A percentile compares a stretch with the other conserved stretches of the same genome.
Evolutionary conservation across 805 yeast genomes (phyloP).

Genomic region (Schwanniomyces polymorphus): DNA sequence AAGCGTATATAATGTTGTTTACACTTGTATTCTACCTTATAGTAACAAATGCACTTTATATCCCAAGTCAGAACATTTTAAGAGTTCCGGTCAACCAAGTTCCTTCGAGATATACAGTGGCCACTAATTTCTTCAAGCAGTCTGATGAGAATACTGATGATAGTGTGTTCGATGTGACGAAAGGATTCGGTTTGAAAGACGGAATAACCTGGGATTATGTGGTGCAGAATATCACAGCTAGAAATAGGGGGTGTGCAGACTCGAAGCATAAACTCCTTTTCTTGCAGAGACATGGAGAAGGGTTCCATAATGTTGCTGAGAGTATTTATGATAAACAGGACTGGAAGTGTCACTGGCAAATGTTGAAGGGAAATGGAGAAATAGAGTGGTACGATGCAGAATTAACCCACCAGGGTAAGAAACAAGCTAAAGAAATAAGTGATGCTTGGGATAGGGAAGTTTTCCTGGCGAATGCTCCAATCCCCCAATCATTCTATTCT

Average conservation of each 20-base stretch:
- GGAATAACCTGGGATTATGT: conserved; percentile 22
- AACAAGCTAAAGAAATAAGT: conserved; percentile 15
- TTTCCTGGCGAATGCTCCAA: conserved; percentile 14
- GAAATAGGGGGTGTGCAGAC: conserved; percentile 9
- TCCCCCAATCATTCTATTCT: conserved; percentile 25
- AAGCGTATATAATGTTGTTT: background rate
- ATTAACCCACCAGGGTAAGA: conserved; percentile 21
- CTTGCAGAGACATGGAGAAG: conserved; percentile 35
- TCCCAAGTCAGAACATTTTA: conserved; percentile 1
- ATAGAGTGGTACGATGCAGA: conserved; percentile 32
- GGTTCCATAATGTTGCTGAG: conserved; percentile 29
- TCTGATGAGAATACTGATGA: conserved; percentile 12
- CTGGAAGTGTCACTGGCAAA: conserved; percentile 30
- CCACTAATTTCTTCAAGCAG: conserved; percentile 19
- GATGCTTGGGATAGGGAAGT: conserved; percentile 15
- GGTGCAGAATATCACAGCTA: conserved; percentile 8
- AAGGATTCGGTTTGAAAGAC: conserved; percentile 22
- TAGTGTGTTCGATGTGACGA: conserved; percentile 9
- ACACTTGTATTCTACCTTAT: background rate
- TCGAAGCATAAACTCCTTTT: conserved; percentile 23
- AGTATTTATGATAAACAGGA: conserved; percentile 10
- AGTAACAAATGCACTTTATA: background rate
- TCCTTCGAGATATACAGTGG: conserved; percentile 7
- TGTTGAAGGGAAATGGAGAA: conserved; percentile 14
- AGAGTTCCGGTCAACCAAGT: background rate